A percentile compares a stretch with the other conserved stretches of the same genome.
Conservation (phyloP, 2,329 filamentous ascomycete species). For the Leptographium flavum region DNA sequence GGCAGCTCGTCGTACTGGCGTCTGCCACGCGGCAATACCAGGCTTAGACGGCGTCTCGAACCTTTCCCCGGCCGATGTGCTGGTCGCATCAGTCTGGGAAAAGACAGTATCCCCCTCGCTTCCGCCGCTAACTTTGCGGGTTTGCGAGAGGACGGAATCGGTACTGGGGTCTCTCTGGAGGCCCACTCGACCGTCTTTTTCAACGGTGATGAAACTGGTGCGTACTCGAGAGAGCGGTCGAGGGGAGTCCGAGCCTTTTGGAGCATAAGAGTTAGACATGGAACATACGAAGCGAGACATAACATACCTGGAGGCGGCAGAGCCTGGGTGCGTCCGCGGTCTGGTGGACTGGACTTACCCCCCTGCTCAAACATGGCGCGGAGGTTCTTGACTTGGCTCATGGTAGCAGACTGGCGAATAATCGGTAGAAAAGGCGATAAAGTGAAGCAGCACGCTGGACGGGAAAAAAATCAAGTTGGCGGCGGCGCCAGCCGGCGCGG, state of each 20-base stretch:
- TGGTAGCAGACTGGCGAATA: slow-evolving; percentile 21
- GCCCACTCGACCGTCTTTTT: slow-evolving; percentile 46
- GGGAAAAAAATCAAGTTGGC: background rate
- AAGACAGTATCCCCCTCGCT: slow-evolving; percentile 15
- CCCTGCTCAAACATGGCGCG: slow-evolving; percentile 70
- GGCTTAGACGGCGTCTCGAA: background rate
- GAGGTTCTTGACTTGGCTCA: slow-evolving; percentile 60
- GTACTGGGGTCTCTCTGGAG: slow-evolving; percentile 30
- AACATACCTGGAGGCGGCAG: slow-evolving; percentile 28
- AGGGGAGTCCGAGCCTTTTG: slow-evolving; percentile 27
- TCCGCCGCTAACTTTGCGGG: slow-evolving; percentile 22
- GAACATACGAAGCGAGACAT: slow-evolving; percentile 1
- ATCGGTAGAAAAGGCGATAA: background rate
- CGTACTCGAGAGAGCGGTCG: slow-evolving; percentile 61
- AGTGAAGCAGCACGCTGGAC: background rate
- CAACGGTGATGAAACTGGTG: slow-evolving; percentile 61
- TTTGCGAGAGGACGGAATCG: slow-evolving; percentile 24
- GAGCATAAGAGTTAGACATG: background rate
- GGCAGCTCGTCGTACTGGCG: background rate
- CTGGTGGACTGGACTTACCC: slow-evolving; percentile 48
- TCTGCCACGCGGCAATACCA: background rate
- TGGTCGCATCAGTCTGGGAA: background rate
- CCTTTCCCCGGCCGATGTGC: background rate
- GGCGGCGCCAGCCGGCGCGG: slow-evolving; percentile 8
- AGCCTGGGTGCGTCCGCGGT: slow-evolving; percentile 55